These are phyloP conservation scores for Cucumis melo DNA, from an alignment of 306 rosid species.

Conservation along the genomic window DNA sequence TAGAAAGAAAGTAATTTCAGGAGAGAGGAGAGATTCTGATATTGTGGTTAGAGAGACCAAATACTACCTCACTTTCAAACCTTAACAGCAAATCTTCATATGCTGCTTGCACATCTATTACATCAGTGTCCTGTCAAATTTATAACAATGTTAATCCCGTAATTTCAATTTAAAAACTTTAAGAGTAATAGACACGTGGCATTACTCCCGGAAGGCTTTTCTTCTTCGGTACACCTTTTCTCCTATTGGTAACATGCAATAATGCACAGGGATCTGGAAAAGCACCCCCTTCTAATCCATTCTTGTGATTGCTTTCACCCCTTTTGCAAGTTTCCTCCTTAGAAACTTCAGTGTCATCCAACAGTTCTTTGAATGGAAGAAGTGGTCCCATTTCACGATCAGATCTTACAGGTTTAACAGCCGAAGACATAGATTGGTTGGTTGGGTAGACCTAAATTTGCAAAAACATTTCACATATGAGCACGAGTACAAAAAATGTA, in stretches of 20 bases:
- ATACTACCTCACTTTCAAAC: constrained; percentile 58
- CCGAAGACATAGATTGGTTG: constrained; percentile 38
- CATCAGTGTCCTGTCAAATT: constrained; percentile 50
- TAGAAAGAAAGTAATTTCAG: neutral
- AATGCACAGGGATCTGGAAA: constrained; percentile 55
- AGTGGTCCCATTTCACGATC: constrained; percentile 53
- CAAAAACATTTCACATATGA: neutral
- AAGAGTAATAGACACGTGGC: constrained; percentile 3
- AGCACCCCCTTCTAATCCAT: constrained; percentile 20
- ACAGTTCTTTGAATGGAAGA: constrained; percentile 61
- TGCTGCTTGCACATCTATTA: constrained; percentile 39
- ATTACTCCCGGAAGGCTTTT: constrained; percentile 54
- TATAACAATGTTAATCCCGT: constrained; percentile 13
- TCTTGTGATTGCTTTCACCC: constrained; percentile 27
- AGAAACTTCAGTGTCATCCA: constrained; percentile 29
- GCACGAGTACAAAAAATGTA: neutral
- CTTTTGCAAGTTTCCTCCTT: constrained; percentile 25
- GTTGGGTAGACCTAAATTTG: constrained; percentile 30
- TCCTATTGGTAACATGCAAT: constrained; percentile 74
- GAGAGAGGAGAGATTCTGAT: neutral
- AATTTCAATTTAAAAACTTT: neutral
- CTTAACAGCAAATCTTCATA: constrained; percentile 55
- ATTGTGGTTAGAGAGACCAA: constrained; percentile 4
- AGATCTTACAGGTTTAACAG: constrained; percentile 23
- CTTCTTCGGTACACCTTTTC: constrained; percentile 44